Base-by-base conservation (phyloP, 768 basidiomycete genomes). In the Leccinum pellstonianum region DNA sequence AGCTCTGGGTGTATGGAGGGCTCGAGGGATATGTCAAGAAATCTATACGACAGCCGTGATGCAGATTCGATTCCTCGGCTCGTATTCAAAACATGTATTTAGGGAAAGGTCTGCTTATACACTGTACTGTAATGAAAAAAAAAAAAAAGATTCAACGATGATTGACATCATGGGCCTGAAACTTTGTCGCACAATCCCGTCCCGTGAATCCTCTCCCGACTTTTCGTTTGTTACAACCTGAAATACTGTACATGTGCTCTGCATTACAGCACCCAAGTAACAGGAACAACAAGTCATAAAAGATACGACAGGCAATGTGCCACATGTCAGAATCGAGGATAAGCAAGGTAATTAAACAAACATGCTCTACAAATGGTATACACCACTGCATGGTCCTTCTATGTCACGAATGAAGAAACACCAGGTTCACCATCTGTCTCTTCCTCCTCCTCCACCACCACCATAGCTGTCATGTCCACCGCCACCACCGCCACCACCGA, bases 1-100 rank as follows among this genome's bases (percentile, higher is more conserved):
- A 99, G 75, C 78, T 99, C 47, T 98, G 97, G 97, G 81, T 95
- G 14, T 95, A 93, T 64, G 95, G 93, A 8, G 95, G 95, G 7
- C 74, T 98, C 58, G 96, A 98, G 68, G 94, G 94, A 2, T 97
- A 86, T 71, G 91, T 98, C 53, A 74, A 93, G 66, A 91, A 91
- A 73, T 76, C 77, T 64, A 88, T 92, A 54, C 77, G 78, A 61
- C 15, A 38, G 15, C 41, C 52, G 43, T 70, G 59, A 70, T 23
- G 29, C 33, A 25, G 48, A 49, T 49, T 19, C 12, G 23, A 49
- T 49, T 19, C 12, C 29, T 54, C 9, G 9, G 17, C 41, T n/a
- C 46, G 47, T 53, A 53, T 43, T 33, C 9, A 25, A 33, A 5
- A 14, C 8, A 49, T 50, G 37, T 49, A 23, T 57, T 11, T 21